These are phyloP conservation scores for Candida nitratophila DNA, from an alignment of 805 yeast genomes.

Conservation along the genomic window DNA sequence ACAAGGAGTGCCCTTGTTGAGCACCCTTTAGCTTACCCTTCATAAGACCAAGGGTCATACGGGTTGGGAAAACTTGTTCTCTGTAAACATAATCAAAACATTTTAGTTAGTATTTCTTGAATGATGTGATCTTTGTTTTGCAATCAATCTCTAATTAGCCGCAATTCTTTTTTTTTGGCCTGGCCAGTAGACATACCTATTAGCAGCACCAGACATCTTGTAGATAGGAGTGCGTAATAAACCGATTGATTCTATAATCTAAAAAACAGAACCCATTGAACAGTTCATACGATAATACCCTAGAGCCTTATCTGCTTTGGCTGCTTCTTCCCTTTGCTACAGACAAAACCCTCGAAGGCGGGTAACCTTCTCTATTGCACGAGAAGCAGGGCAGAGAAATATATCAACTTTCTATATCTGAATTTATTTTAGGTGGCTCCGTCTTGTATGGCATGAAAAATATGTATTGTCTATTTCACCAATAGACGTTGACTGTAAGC, in stretches of 20 bases:
- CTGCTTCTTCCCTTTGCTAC: neutral
- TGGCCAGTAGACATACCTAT: conserved; percentile 26
- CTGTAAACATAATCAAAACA: conserved; percentile 29
- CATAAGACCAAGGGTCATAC: conserved; percentile 95
- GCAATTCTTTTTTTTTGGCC: neutral
- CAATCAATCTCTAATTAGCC: neutral
- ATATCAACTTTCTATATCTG: too few species aligned
- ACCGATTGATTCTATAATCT: neutral
- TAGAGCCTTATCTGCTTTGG: neutral
- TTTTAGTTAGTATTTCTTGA: neutral
- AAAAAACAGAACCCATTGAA: too few species aligned
- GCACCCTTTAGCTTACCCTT: conserved; percentile 96
- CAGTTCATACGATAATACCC: neutral
- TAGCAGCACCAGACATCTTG: conserved; percentile 58
- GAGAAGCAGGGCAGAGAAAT: too few species aligned
- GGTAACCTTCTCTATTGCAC: neutral
- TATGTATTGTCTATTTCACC: too few species aligned
- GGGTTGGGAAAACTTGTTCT: conserved; percentile 95
- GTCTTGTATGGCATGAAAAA: too few species aligned
- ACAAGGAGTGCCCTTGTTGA: conserved; percentile 86
- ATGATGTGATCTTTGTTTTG: too few species aligned
- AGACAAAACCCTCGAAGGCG: neutral
- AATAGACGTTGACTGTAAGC: too few species aligned
- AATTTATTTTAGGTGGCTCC: too few species aligned
- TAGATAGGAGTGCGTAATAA: neutral